These are phyloP conservation scores for Aegilops speltoides DNA, from an alignment of 176 grass and related monocot genomes.

Conservation along the genomic window DNA sequence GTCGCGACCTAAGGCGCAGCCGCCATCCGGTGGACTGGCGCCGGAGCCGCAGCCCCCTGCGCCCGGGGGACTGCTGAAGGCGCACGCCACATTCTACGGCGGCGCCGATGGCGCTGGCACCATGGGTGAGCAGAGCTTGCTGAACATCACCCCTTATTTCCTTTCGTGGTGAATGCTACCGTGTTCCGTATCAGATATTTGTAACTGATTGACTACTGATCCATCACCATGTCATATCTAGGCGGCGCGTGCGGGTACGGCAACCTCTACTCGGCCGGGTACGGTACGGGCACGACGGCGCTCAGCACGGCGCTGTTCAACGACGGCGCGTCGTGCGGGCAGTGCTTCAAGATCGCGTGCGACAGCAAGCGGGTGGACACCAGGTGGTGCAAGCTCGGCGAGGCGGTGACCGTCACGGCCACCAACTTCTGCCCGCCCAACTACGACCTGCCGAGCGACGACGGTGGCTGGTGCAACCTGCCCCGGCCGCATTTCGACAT, in stretches of 20 bases:
- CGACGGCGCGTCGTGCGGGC: slow-evolving; percentile 22
- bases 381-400: neutral
- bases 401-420: neutral
- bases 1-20: neutral
- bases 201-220: neutral
- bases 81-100: slow-evolving; percentile 42
- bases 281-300: slow-evolving; percentile 55
- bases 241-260: slow-evolving; percentile 79
- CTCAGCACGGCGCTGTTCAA: neutral
- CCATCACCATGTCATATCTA: neutral
- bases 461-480: slow-evolving; percentile 43
- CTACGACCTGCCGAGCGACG: neutral
- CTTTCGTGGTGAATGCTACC: neutral
- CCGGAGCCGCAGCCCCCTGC: no score
- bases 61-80: neutral
- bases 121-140: slow-evolving; percentile 19
- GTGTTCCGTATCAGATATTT: neutral
- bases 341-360: slow-evolving; percentile 29
- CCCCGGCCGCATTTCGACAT: slow-evolving; percentile 40
- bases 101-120: slow-evolving; percentile 32
- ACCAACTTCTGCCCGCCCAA: neutral
- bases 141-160: neutral
- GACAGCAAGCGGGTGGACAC: neutral
- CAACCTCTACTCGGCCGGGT: slow-evolving; percentile 49
- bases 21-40: neutral